Percentiles rank a stretch among this genome's conserved stretches.
Evolutionary conservation across 2,329 filamentous ascomycete species (phyloP).

Genomic region (Nothopassalora personata): DNA sequence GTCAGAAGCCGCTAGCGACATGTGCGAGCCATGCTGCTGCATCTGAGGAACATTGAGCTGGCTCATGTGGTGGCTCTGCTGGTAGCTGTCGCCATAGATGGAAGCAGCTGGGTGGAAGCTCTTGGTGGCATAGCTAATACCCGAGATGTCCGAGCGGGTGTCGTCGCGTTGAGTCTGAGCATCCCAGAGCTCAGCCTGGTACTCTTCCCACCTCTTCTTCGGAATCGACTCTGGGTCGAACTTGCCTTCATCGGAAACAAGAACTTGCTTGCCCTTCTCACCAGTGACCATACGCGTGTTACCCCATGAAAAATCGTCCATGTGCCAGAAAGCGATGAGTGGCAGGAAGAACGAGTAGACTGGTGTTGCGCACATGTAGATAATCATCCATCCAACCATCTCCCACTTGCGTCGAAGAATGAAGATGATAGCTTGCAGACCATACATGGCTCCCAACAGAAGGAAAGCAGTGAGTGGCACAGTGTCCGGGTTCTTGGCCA

Average conservation of each 20-base stretch:
- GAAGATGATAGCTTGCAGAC: constrained; percentile 94
- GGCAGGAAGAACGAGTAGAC: constrained; percentile 88
- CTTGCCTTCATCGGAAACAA: constrained; percentile 95
- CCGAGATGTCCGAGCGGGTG: constrained; percentile 79
- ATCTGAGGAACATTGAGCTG: constrained; percentile 51
- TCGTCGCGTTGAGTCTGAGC: constrained; percentile 80
- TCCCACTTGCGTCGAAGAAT: constrained; percentile 96
- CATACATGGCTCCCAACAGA: constrained; percentile 90
- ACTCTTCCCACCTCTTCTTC: constrained; percentile 99
- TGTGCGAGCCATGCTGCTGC: constrained; percentile 52
- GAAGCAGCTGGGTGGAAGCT: constrained; percentile 53
- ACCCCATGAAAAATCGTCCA: constrained; percentile 99
- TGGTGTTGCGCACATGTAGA: constrained; percentile 86
- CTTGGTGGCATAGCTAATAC: constrained; percentile 90
- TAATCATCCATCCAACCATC: constrained; percentile 99
- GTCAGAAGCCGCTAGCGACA: constrained; percentile 74
- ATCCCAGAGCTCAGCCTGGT: constrained; percentile 97
- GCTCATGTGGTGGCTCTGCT: constrained; percentile 51
- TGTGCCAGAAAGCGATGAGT: constrained; percentile 96
- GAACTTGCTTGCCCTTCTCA: constrained; percentile 84
- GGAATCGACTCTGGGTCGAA: constrained; percentile 91
- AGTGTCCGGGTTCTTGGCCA: constrained; percentile 56
- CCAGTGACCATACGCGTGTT: constrained; percentile 96
- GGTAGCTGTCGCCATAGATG: constrained; percentile 56
- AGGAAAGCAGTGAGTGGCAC: constrained; percentile 85